These are phyloP conservation scores for Macrolepiota albuminosa DNA, from an alignment of 768 basidiomycete genomes.

Conservation along the genomic window DNA sequence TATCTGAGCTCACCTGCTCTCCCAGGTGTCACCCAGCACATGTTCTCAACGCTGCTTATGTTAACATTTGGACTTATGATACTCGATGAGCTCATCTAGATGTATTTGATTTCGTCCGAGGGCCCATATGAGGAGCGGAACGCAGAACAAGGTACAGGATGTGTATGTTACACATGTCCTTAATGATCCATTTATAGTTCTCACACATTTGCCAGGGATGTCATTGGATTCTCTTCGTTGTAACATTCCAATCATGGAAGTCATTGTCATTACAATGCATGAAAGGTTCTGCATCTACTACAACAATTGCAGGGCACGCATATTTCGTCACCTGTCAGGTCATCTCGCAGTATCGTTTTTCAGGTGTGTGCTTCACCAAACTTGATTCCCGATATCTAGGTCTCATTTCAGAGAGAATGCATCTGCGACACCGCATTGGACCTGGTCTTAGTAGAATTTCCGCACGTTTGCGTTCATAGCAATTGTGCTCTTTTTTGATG, in stretches of 20 bases:
- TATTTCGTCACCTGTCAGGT: background rate
- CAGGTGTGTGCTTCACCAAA: slow-evolving; percentile 46
- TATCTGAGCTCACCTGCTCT: no score
- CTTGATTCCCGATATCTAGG: background rate
- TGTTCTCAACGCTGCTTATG: slow-evolving; percentile 28
- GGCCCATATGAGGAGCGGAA: slow-evolving; percentile 60
- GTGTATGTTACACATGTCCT: background rate
- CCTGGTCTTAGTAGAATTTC: slow-evolving; percentile 37
- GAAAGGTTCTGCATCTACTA: slow-evolving; percentile 9
- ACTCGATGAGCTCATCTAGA: slow-evolving; percentile 87
- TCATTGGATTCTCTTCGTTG: slow-evolving; percentile 92
- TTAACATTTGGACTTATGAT: slow-evolving; percentile 93
- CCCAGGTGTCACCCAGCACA: no score
- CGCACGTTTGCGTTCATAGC: slow-evolving; percentile 72
- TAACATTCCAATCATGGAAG: background rate
- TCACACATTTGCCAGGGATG: slow-evolving; percentile 59
- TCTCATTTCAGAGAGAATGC: slow-evolving; percentile 50
- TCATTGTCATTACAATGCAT: slow-evolving; percentile 28
- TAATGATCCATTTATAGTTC: slow-evolving; percentile 29
- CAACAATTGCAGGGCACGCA: slow-evolving; percentile 50
- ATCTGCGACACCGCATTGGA: slow-evolving; percentile 31
- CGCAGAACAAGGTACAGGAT: slow-evolving; percentile 56
- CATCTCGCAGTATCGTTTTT: slow-evolving; percentile 44
- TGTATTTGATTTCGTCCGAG: slow-evolving; percentile 79
- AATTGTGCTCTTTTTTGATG: slow-evolving; percentile 50